phyloP scores from a whole-genome alignment of 1,284 basidiomycete species.

The Ganoderma meredithae region DNA sequence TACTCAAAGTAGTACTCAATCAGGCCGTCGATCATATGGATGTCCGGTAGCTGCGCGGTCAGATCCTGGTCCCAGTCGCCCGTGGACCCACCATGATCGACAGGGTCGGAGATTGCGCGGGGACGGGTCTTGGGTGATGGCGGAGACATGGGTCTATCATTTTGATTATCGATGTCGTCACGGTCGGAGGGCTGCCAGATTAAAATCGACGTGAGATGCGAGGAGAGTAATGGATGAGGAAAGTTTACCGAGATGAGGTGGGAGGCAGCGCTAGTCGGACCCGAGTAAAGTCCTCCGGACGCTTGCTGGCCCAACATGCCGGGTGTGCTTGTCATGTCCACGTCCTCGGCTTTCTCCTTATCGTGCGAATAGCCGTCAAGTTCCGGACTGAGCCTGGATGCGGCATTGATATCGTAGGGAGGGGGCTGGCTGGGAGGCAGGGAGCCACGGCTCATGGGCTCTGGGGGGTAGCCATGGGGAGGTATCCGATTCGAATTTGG shows the following conservation, averaged over 20 bases:
- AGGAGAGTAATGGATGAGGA: constrained; percentile 15
- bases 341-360: constrained; percentile 43
- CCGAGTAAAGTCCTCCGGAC: constrained; percentile 73
- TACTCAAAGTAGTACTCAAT: constrained; percentile 81
- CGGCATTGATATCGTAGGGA: constrained; percentile 15
- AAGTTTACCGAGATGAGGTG: constrained; percentile 66
- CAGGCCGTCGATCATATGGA: constrained; percentile 73
- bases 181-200: constrained; percentile 34
- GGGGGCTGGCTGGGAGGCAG: constrained; percentile 16
- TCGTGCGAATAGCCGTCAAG: constrained; percentile 37
- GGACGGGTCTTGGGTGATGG: constrained; percentile 21
- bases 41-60: constrained; percentile 66
- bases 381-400: constrained; percentile 25
- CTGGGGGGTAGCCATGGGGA: constrained; percentile 18
- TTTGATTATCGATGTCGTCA: constrained; percentile 53
- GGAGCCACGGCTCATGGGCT: constrained; percentile 18
- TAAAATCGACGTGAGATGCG: constrained; percentile 14
- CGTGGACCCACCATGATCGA: constrained; percentile 22
- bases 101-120: constrained; percentile 39
- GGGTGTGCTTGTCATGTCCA: constrained; percentile 48
- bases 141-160: constrained; percentile 15
- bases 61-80: constrained; percentile 69
- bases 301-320: constrained; percentile 71
- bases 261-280: constrained; percentile 73
- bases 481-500: constrained; percentile 18